A percentile compares a stretch with the other conserved stretches of the same genome.
Conservation (phyloP, 345 rosid species). For the Eucalyptus grandis region DNA sequence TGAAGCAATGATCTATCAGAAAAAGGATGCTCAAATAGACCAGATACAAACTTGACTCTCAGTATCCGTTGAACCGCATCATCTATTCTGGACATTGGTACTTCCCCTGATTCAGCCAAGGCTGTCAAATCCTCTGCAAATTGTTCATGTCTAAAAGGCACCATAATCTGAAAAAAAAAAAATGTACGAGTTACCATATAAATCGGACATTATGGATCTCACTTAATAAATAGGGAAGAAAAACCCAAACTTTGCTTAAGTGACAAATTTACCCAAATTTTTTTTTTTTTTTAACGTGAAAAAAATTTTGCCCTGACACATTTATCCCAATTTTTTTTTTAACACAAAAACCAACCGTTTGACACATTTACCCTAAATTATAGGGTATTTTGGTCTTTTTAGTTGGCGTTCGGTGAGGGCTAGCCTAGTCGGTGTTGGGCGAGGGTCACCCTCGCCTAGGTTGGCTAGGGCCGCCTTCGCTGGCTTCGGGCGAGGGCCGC, state of each 20-base stretch:
- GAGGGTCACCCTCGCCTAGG: no score
- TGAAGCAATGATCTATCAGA: conserved; percentile 55
- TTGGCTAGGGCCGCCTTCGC: no score
- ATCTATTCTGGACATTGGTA: conserved; percentile 48
- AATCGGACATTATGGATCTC: no score
- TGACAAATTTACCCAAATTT: accelerated
- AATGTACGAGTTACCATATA: background rate
- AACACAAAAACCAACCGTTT: no score
- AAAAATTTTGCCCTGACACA: no score
- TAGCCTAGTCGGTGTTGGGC: accelerated
- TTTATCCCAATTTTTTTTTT: no score
- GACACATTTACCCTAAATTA: no score
- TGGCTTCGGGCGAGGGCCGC: no score
- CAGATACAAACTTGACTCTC: conserved; percentile 76
- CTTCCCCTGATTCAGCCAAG: conserved; percentile 67
- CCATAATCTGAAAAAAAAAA: conserved; percentile 51
- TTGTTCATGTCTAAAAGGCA: conserved; percentile 44
- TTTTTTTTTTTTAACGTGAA: no score
- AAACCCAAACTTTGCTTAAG: no score
- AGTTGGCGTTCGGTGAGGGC: accelerated
- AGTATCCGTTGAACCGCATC: conserved; percentile 85
- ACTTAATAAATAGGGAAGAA: background rate
- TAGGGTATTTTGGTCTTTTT: no score
- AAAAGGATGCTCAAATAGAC: conserved; percentile 73
- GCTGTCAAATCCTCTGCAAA: conserved; percentile 35